phyloP scores from a whole-genome alignment of 345 rosid species.

The Mangifera indica region DNA sequence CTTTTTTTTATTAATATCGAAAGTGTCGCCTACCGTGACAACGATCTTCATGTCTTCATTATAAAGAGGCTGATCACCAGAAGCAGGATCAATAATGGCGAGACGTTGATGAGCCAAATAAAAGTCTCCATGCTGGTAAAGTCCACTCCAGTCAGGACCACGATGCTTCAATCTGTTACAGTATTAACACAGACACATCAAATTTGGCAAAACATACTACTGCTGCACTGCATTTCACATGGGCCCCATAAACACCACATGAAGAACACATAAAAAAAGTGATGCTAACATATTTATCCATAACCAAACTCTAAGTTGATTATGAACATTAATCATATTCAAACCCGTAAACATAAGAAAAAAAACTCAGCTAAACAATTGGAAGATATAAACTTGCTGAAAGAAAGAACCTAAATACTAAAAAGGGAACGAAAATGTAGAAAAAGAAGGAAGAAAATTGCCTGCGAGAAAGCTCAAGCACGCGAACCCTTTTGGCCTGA shows the following conservation, averaged over 20 bases:
- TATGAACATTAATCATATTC: background rate
- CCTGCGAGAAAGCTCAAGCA: constrained; percentile 99
- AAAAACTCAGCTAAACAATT: background rate
- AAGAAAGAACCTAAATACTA: background rate
- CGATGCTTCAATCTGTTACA: constrained; percentile 81
- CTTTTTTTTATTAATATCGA: background rate
- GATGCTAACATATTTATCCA: background rate
- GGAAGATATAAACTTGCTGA: background rate
- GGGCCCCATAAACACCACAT: background rate
- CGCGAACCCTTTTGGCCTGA: constrained; percentile 92
- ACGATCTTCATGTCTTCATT: constrained; percentile 75
- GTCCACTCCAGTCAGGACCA: constrained; percentile 99
- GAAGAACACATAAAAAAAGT: background rate
- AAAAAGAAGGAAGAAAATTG: constrained; percentile 14
- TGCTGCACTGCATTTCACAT: background rate
- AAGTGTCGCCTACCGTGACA: constrained; percentile 56
- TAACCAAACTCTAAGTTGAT: background rate
- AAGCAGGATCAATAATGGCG: constrained; percentile 86
- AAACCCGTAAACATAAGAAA: background rate
- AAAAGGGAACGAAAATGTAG: background rate
- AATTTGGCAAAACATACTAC: background rate
- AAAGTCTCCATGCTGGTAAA: constrained; percentile 67
- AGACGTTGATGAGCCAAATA: constrained; percentile 88
- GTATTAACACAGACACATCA: background rate
- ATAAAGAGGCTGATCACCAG: constrained; percentile 96